phyloP scores from a whole-genome alignment of 1,284 basidiomycete species.

The Ustilago lituana region DNA sequence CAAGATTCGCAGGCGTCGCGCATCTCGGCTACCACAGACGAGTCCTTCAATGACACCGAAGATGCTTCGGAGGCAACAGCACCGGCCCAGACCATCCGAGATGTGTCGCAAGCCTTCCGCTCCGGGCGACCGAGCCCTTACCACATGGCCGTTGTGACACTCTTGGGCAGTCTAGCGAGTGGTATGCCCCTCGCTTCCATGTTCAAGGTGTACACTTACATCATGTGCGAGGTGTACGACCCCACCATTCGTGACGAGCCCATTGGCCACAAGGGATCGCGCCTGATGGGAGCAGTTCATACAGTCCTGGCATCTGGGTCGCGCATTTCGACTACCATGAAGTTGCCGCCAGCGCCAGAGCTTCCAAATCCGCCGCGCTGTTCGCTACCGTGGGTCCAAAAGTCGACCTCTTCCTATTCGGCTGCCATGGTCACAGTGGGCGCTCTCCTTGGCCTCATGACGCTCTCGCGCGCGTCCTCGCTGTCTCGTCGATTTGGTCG shows the following conservation, averaged over 20 bases:
- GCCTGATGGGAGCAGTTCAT: constrained; percentile 6
- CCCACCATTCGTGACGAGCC: constrained; percentile 36
- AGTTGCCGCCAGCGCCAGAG: constrained; percentile 46
- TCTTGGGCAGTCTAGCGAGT: constrained; percentile 54
- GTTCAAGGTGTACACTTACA: constrained; percentile 60
- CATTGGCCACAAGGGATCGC: constrained; percentile 16
- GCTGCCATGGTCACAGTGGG: constrained; percentile 59
- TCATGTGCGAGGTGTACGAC: constrained; percentile 60
- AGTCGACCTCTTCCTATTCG: constrained; percentile 57
- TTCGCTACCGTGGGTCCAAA: constrained; percentile 50
- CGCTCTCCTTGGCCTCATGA: constrained; percentile 52
- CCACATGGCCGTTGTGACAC: constrained; percentile 60
- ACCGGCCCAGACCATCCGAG: constrained; percentile 48
- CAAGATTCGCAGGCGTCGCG: constrained; percentile 20
- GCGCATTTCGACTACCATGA: not conserved
- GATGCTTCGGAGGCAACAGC: constrained; percentile 39
- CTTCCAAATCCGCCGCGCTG: constrained; percentile 53
- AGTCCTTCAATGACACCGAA: constrained; percentile 27
- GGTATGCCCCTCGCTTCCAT: constrained; percentile 59
- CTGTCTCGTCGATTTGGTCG: constrained; percentile 54
- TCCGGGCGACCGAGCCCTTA: constrained; percentile 48
- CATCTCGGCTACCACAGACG: constrained; percentile 18
- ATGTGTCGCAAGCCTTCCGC: constrained; percentile 48
- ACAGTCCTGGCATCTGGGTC: constrained; percentile 6
- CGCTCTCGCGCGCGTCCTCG: constrained; percentile 47